Conservation (phyloP, 257 asterid genomes). For the Ehretia macrophylla region DNA sequence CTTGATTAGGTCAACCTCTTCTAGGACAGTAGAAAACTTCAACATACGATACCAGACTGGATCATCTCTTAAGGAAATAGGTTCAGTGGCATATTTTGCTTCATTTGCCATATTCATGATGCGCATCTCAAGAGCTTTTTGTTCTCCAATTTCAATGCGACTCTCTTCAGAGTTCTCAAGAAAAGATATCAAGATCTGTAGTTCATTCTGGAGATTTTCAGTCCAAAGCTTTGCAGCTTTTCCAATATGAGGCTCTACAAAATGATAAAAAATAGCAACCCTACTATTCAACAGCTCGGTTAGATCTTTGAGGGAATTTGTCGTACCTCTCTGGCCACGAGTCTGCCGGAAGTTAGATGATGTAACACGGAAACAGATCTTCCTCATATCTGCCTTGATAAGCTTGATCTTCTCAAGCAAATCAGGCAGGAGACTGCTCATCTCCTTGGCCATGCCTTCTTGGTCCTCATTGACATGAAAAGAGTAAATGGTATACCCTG, state of each 20-base stretch:
- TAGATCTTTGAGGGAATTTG: constrained; percentile 5
- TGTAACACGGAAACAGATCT: not conserved
- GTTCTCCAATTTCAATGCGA: not conserved
- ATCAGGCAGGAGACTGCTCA: not conserved
- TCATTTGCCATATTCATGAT: not conserved
- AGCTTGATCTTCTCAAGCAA: not conserved
- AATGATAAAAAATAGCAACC: too few species aligned
- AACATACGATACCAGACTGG: not conserved
- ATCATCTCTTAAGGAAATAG: not conserved
- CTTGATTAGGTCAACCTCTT: not conserved
- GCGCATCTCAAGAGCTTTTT: not conserved
- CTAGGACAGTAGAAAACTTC: not conserved
- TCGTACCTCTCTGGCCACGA: constrained; percentile 4
- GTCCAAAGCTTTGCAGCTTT: not conserved
- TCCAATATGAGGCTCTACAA: not conserved
- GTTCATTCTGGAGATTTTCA: not conserved
- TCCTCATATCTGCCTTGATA: not conserved
- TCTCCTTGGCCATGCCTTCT: not conserved
- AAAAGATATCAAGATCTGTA: not conserved
- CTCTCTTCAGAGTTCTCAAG: not conserved
- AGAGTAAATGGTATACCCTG: not conserved
- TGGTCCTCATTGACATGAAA: not conserved
- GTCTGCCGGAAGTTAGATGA: constrained; percentile 10
- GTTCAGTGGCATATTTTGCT: constrained; percentile 6
- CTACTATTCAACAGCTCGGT: constrained; percentile 3